phyloP scores from a whole-genome alignment of 305 asterid species.

The Fraxinus sp. region DNA sequence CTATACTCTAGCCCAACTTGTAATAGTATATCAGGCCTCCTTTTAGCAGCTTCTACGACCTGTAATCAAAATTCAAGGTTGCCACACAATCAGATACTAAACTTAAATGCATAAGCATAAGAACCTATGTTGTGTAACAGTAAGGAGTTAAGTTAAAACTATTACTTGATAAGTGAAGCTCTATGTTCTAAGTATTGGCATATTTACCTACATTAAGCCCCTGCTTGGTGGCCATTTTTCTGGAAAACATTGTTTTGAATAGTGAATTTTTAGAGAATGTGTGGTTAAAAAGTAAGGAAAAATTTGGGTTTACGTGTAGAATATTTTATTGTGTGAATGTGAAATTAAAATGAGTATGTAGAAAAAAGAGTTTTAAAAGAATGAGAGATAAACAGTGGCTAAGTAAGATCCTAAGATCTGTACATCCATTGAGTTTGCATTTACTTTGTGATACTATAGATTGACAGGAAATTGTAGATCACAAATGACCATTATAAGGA shows the following conservation, averaged over 20 bases:
- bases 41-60: slow-evolving; percentile 75
- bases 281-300: too few relatives aligned
- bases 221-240: background rate
- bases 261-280: too few relatives aligned
- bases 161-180: background rate
- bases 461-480: background rate
- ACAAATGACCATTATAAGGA: background rate
- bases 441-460: too few relatives aligned
- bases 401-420: too few relatives aligned
- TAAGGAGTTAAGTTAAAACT: background rate
- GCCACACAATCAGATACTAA: background rate
- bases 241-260: too few relatives aligned
- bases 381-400: too few relatives aligned
- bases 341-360: too few relatives aligned
- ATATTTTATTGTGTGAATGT: too few relatives aligned
- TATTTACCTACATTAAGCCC: background rate
- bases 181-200: background rate
- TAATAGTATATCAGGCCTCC: slow-evolving; percentile 66
- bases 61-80: slow-evolving; percentile 23
- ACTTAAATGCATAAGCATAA: background rate
- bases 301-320: too few relatives aligned
- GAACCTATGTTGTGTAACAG: background rate
- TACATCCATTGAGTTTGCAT: background rate
- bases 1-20: slow-evolving; percentile 96
- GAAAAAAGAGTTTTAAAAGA: too few relatives aligned